Evolutionary conservation across 169 alveolate species (phyloP).

Genomic region (Eimeria falciformis): DNA sequence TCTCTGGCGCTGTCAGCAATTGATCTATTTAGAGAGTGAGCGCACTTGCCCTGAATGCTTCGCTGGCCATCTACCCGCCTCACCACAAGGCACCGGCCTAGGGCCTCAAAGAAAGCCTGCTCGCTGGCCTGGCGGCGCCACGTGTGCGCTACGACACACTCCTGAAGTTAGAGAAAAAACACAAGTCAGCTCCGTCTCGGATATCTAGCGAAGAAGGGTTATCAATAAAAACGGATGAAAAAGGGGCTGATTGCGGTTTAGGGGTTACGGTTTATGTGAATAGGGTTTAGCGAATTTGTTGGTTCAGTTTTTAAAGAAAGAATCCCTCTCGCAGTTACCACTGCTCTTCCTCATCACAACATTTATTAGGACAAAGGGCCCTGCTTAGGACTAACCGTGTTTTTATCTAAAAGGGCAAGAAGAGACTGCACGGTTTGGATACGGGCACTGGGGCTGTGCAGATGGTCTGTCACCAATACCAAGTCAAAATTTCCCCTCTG

Average conservation of each 20-base stretch:
- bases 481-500: conserved; percentile 2
- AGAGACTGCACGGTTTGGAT: conserved; percentile 19
- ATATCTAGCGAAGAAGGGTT: too few species aligned
- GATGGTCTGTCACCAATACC: conserved; percentile 39
- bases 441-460: conserved; percentile 51
- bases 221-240: too few species aligned
- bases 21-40: conserved; percentile 37
- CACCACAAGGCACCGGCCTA: conserved; percentile 29
- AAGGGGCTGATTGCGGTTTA: too few species aligned
- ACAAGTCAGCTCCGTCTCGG: too few species aligned
- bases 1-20: conserved; percentile 70
- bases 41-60: conserved; percentile 38
- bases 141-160: conserved; percentile 28
- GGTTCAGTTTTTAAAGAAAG: too few species aligned
- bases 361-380: too few species aligned
- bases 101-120: conserved; percentile 46
- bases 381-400: conserved; percentile 53
- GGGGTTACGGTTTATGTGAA: too few species aligned
- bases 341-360: too few species aligned
- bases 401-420: conserved; percentile 6
- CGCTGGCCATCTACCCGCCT: conserved; percentile 53
- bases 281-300: too few species aligned
- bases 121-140: conserved; percentile 55
- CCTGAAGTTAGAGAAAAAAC: conserved; percentile 8
- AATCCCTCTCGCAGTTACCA: too few species aligned